Conservation (phyloP, 345 rosid genomes). For the Mercurialis annua region DNA sequence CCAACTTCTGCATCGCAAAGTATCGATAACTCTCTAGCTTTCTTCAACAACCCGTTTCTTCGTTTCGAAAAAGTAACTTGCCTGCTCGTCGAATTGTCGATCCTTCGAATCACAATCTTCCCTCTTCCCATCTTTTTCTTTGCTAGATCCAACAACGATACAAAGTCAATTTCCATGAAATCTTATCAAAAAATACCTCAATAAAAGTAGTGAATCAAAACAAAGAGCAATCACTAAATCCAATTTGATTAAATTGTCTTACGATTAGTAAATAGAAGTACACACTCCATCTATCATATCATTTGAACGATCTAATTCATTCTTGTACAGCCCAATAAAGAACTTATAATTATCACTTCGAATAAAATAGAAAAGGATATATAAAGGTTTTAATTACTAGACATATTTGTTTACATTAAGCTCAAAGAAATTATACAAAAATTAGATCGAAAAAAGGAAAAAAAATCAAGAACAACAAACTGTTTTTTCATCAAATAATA, state of each 20-base stretch:
- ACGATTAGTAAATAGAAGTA: no score
- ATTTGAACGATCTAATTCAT: no score
- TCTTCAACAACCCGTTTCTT: conserved; percentile 48
- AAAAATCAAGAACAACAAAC: neutral
- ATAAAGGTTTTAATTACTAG: no score
- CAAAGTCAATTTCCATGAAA: neutral
- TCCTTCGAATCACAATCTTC: conserved; percentile 50
- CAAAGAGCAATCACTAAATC: no score
- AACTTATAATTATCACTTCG: no score
- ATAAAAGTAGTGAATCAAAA: neutral
- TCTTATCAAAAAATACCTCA: neutral
- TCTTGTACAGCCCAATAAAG: no score
- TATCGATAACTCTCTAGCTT: conserved; percentile 48
- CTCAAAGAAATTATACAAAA: no score
- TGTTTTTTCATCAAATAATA: neutral
- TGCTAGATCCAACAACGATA: conserved; percentile 27
- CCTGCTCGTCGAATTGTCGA: conserved; percentile 53
- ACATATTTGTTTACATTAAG: no score
- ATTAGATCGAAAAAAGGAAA: neutral
- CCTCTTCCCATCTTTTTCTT: conserved; percentile 52
- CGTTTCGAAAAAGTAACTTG: conserved; percentile 59
- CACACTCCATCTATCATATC: no score
- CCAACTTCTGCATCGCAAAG: conserved; percentile 58
- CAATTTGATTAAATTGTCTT: no score
- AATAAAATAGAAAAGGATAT: neutral